A percentile compares a stretch with the other conserved stretches of the same genome.
Conservation (phyloP, 805 yeast species). For the Zygoascus tannicola region DNA sequence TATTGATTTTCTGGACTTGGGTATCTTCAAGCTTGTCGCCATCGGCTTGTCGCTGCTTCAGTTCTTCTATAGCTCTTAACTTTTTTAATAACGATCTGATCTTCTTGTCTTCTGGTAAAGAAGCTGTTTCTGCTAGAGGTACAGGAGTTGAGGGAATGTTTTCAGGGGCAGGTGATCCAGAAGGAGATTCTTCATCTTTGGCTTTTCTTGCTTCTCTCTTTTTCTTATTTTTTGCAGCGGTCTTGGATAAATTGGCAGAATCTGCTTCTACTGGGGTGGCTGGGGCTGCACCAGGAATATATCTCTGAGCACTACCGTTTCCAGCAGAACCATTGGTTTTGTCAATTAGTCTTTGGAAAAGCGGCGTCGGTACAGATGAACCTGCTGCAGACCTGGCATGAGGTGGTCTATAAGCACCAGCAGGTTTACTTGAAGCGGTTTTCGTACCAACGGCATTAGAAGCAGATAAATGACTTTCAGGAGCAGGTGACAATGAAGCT, state of each 20-base stretch:
- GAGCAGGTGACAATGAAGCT: conserved; percentile 35
- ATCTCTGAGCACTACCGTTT: conserved; percentile 12
- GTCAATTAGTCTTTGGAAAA: conserved; percentile 19
- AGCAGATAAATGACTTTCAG: conserved; percentile 65
- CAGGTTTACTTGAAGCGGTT: conserved; percentile 37
- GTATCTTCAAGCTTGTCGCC: conserved; percentile 89
- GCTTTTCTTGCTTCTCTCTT: conserved; percentile 41
- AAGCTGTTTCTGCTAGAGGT: conserved; percentile 12
- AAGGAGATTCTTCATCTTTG: conserved; percentile 10
- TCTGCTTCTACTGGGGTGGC: conserved; percentile 48
- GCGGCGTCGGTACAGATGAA: conserved; percentile 23
- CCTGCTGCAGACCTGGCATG: conserved; percentile 58
- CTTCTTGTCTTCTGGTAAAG: conserved; percentile 74
- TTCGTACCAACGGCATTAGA: conserved; percentile 27
- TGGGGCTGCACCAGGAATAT: conserved; percentile 12
- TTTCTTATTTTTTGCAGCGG: conserved; percentile 66
- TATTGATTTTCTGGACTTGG: conserved; percentile 78
- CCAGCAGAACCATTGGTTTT: conserved; percentile 7
- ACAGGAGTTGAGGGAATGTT: conserved; percentile 8
- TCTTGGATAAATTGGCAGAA: conserved; percentile 42
- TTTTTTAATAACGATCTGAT: conserved; percentile 84
- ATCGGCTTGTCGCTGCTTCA: conserved; percentile 72
- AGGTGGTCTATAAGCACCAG: conserved; percentile 95
- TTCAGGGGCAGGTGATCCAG: conserved; percentile 26
- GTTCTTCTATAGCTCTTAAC: conserved; percentile 86